Conservation (phyloP, 345 rosid genomes). For the Citrus maxima region DNA sequence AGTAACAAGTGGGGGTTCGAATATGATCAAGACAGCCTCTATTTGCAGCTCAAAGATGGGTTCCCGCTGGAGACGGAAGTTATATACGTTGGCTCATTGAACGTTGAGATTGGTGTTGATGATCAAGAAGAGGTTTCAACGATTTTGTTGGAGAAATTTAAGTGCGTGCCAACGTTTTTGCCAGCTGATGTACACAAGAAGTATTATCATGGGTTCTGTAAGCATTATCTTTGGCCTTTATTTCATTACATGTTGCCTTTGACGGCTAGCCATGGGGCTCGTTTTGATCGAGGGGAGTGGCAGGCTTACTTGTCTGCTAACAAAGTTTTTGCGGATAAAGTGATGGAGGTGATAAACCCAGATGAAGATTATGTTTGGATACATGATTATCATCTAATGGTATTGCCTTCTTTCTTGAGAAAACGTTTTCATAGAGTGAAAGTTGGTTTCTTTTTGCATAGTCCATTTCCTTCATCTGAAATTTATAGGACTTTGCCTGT, state of each 20-base stretch:
- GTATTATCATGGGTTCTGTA: conserved; percentile 84
- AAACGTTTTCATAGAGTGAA: conserved; percentile 48
- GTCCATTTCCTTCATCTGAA: conserved; percentile 78
- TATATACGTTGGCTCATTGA: conserved; percentile 59
- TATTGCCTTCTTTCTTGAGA: conserved; percentile 67
- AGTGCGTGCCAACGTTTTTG: conserved; percentile 69
- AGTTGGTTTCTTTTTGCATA: conserved; percentile 71
- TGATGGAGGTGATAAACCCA: conserved; percentile 53
- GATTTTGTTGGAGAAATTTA: conserved; percentile 42
- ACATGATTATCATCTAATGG: conserved; percentile 84
- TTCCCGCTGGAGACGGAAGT: conserved; percentile 51
- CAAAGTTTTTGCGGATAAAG: conserved; percentile 62
- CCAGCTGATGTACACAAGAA: conserved; percentile 42
- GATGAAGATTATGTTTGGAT: conserved; percentile 81
- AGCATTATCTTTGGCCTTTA: conserved; percentile 87
- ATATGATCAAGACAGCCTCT: conserved; percentile 52
- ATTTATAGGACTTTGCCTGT: conserved; percentile 67
- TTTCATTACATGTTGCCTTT: conserved; percentile 70
- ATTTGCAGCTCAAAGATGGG: conserved; percentile 63
- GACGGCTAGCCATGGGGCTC: conserved; percentile 47
- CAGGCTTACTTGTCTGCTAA: conserved; percentile 60
- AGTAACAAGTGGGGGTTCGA: conserved; percentile 50
- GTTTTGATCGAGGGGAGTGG: conserved; percentile 58
- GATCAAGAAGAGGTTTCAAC: conserved; percentile 64
- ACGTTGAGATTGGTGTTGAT: conserved; percentile 41